Percentiles rank a stretch among this genome's conserved stretches.
phyloP scores from a whole-genome alignment of 176 grass and related monocot genomes.

The Calamus simplicifolius region DNA sequence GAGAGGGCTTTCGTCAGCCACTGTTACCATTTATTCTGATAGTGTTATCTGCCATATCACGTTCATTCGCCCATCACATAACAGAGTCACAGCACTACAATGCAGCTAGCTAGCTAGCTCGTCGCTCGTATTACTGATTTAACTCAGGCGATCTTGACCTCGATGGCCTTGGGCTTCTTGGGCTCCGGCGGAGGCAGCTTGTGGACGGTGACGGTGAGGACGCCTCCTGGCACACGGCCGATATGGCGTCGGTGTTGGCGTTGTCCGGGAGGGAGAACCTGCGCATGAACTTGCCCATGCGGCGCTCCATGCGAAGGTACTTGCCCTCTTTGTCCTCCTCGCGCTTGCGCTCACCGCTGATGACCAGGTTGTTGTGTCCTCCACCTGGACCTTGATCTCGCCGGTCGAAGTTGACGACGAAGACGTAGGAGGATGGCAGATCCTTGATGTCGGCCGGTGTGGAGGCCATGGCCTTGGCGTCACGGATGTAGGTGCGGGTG shows the following conservation, averaged over 20 bases:
- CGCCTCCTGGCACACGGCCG: slow-evolving; percentile 42
- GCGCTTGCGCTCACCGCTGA: slow-evolving; percentile 36
- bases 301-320: slow-evolving; percentile 56
- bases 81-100: too few relatives aligned
- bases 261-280: slow-evolving; percentile 43
- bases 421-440: slow-evolving; percentile 30
- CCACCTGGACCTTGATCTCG: slow-evolving; percentile 52
- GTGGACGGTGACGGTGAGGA: slow-evolving; percentile 54
- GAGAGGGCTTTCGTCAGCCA: too few relatives aligned
- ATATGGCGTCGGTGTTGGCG: slow-evolving; percentile 34
- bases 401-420: slow-evolving; percentile 41
- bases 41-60: too few relatives aligned
- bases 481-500: slow-evolving; percentile 46
- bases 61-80: too few relatives aligned
- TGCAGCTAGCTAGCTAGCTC: too few relatives aligned
- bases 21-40: too few relatives aligned
- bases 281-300: slow-evolving; percentile 66
- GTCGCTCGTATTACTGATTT: too few relatives aligned
- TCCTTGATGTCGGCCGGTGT: slow-evolving; percentile 65
- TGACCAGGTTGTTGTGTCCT: slow-evolving; percentile 52
- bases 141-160: slow-evolving; percentile 30
- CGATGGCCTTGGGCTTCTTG: slow-evolving; percentile 44
- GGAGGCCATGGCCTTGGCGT: slow-evolving; percentile 60
- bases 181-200: slow-evolving; percentile 47
- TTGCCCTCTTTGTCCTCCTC: slow-evolving; percentile 6